These are phyloP conservation scores for Metschnikowia kunwiensis DNA, from an alignment of 805 yeast species.

Conservation along the genomic window DNA sequence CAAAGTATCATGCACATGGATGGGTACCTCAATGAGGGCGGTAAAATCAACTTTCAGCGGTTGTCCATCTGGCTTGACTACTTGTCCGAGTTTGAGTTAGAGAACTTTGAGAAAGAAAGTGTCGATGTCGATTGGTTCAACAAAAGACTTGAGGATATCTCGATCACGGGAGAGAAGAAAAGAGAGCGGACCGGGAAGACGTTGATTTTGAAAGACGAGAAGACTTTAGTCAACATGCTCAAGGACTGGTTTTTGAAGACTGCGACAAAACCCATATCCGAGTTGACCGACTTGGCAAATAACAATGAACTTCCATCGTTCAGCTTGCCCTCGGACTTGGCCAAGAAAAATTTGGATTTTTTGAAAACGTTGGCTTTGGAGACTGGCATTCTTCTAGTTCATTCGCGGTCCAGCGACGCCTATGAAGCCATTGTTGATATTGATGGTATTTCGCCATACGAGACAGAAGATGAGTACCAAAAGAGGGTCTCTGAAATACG, in stretches of 20 bases:
- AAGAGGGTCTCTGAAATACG: slow-evolving; percentile 51
- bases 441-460: slow-evolving; percentile 70
- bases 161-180: slow-evolving; percentile 67
- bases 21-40: slow-evolving; percentile 82
- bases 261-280: slow-evolving; percentile 27
- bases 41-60: slow-evolving; percentile 72
- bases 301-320: slow-evolving; percentile 27
- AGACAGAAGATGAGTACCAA: slow-evolving; percentile 61
- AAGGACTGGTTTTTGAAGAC: slow-evolving; percentile 49
- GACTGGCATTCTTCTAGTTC: slow-evolving; percentile 62
- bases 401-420: slow-evolving; percentile 53
- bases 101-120: slow-evolving; percentile 79
- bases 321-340: slow-evolving; percentile 45
- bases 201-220: slow-evolving; percentile 67
- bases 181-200: slow-evolving; percentile 65
- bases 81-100: slow-evolving; percentile 75
- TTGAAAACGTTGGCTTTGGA: slow-evolving; percentile 64
- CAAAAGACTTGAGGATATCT: slow-evolving; percentile 74
- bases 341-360: slow-evolving; percentile 53
- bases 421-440: slow-evolving; percentile 64
- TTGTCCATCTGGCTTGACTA: slow-evolving; percentile 72
- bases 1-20: slow-evolving; percentile 67
- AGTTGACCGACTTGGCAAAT: slow-evolving; percentile 35
- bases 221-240: slow-evolving; percentile 60
- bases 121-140: slow-evolving; percentile 92